Evolutionary conservation across 2,329 filamentous ascomycete genomes (phyloP).

Genomic region (Colletotrichum cuscutae): DNA sequence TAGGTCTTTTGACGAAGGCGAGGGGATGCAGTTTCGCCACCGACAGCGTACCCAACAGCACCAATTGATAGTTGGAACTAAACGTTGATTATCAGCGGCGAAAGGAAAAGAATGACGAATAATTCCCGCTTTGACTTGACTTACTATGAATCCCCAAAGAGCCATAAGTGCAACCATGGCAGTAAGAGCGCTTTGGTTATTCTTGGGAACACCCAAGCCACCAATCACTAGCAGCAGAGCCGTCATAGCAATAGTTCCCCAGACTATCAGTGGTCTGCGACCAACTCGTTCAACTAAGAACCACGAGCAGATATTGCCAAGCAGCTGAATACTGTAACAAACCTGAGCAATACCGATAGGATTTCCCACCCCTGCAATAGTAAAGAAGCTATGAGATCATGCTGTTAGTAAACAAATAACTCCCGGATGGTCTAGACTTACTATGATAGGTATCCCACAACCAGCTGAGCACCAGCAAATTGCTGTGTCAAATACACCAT

Average conservation of each 20-base stretch:
- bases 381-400: conserved; percentile 39
- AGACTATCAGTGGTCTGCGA: conserved; percentile 50
- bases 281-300: conserved; percentile 49
- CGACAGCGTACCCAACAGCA: conserved; percentile 13
- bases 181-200: neutral
- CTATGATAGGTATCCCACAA: conserved; percentile 42
- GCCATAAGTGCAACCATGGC: conserved; percentile 21
- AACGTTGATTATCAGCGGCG: neutral
- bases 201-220: conserved; percentile 42
- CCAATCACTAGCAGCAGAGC: conserved; percentile 40
- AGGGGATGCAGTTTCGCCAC: conserved; percentile 17
- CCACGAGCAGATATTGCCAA: conserved; percentile 52
- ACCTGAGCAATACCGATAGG: conserved; percentile 51
- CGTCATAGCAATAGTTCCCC: conserved; percentile 34
- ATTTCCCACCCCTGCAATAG: conserved; percentile 49
- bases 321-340: conserved; percentile 53
- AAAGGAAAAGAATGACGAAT: neutral
- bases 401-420: conserved; percentile 44
- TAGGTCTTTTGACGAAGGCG: conserved; percentile 27
- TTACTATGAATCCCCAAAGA: conserved; percentile 23
- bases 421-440: no score
- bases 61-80: conserved; percentile 26
- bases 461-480: conserved; percentile 49
- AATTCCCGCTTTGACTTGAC: neutral
- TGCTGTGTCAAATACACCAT: conserved; percentile 74